A percentile compares a stretch with the other conserved stretches of the same genome.
These are phyloP conservation scores for Kodamaea restingae DNA, from an alignment of 805 yeast genomes.

Conservation along the genomic window DNA sequence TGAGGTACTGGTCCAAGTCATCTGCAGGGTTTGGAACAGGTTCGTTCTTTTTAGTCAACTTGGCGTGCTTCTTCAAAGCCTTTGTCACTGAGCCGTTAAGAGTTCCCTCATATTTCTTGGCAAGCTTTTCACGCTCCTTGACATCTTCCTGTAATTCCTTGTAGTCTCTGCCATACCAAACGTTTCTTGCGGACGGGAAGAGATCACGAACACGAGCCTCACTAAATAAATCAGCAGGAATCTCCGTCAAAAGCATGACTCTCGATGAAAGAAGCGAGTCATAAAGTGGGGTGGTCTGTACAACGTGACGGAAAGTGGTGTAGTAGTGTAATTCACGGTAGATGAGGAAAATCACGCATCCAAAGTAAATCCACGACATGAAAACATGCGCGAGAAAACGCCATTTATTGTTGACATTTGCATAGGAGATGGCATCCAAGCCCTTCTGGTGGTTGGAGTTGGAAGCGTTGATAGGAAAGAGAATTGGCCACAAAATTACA, in stretches of 20 bases:
- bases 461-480: conserved; percentile 72
- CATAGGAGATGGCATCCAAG: conserved; percentile 59
- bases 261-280: conserved; percentile 66
- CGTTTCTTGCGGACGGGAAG: conserved; percentile 59
- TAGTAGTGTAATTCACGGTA: conserved; percentile 74
- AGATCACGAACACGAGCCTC: conserved; percentile 50
- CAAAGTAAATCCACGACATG: conserved; percentile 70
- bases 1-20: conserved; percentile 60
- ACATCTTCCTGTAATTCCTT: conserved; percentile 51
- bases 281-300: conserved; percentile 69
- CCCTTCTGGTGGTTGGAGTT: conserved; percentile 55
- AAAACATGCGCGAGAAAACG: conserved; percentile 73
- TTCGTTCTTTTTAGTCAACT: conserved; percentile 55
- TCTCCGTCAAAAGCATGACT: conserved; percentile 68
- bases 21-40: conserved; percentile 54
- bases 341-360: conserved; percentile 57
- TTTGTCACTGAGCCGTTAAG: conserved; percentile 56
- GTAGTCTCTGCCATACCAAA: conserved; percentile 65
- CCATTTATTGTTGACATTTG: conserved; percentile 60
- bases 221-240: conserved; percentile 46
- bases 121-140: conserved; percentile 60
- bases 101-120: conserved; percentile 61
- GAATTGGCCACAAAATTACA: conserved; percentile 58
- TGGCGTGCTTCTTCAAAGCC: conserved; percentile 52
- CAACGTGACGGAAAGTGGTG: conserved; percentile 65